Evolutionary conservation across 352 stramenopile genomes (phyloP), one percentile per base, ranked within the genome.

Genomic region (Pseudoperonospora humuli): DNA sequence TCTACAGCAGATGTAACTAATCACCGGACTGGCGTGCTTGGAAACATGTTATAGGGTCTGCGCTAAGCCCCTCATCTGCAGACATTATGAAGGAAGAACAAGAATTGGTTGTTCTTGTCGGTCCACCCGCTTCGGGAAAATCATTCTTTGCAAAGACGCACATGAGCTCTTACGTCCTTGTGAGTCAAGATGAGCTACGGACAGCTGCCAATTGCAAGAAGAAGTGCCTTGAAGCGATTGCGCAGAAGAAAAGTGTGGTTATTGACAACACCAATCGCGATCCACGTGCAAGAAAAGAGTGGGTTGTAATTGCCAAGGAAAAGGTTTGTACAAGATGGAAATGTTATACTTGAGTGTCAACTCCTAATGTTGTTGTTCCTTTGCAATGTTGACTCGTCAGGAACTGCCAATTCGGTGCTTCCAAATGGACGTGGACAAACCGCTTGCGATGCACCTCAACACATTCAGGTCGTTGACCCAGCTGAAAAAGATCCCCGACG

Each of bases 201-300:
- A 93, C 76, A 5, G 43, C 74, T 20, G 46, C 56, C 2, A 91
- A 85, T 38, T 96, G 86, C 61, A 83, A 80, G 34, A 70, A 66
- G 13, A 73, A 57, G 23, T 84, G 73, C 17, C 37, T 67, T 7
- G 69, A 83, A 34, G 61, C 61, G 0, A 67, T 96, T 15, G 45
- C 57, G 2, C 36, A 64, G 15, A 68, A 75, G 17, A 75, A 76
- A 35, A 95, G 74, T 54, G 74, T 95, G 21, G 57, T 94, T 14
- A 57, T 95, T 23, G 86, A 96, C 56, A 86, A 70, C 40, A 96
- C 84, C 8, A 95, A 95, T 49, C 70, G 75, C 11, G 75, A 87
- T 18, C 21, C 43, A 15, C 68, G 77, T 7, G 50, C 63, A 8
- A 70, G 84, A 19, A 73, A 67, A 27, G 72, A 87, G 37, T 95